Evolutionary conservation across 176 grass and related monocot species (phyloP).

Genomic region (Musa beccarii): DNA sequence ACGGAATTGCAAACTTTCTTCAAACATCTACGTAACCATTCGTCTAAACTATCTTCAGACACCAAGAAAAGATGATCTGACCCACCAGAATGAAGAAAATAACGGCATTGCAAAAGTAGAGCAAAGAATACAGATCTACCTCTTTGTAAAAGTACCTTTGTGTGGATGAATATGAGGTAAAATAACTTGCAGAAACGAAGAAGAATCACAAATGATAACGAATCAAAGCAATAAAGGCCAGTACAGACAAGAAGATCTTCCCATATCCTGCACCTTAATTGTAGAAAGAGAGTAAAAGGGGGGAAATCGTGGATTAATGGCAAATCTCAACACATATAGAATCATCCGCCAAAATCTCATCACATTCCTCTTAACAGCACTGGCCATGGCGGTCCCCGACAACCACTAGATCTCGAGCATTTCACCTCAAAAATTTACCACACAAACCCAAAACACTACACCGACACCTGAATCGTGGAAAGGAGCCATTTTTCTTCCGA

Average conservation of each 20-base stretch:
- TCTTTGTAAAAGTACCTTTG: neutral
- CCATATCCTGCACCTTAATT: neutral
- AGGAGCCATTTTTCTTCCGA: neutral
- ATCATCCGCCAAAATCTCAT: neutral
- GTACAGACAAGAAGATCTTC: conserved; percentile 3
- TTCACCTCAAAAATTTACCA: neutral
- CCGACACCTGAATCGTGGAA: neutral
- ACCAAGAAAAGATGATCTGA: neutral
- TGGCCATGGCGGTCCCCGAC: neutral
- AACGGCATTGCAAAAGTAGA: neutral
- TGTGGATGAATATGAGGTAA: neutral
- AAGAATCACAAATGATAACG: conserved; percentile 1
- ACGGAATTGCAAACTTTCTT: neutral
- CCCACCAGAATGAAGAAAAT: neutral
- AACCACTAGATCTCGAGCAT: conserved; percentile 1
- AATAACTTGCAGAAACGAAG: neutral
- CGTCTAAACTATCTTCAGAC: neutral
- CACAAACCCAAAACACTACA: neutral
- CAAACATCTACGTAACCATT: neutral
- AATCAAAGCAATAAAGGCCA: neutral
- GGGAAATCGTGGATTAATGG: neutral
- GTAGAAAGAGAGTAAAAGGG: neutral
- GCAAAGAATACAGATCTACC: neutral
- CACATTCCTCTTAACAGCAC: neutral
- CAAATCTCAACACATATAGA: neutral